Base-by-base conservation (phyloP, 2,329 filamentous ascomycete species). In the Talaromyces sp. region DNA sequence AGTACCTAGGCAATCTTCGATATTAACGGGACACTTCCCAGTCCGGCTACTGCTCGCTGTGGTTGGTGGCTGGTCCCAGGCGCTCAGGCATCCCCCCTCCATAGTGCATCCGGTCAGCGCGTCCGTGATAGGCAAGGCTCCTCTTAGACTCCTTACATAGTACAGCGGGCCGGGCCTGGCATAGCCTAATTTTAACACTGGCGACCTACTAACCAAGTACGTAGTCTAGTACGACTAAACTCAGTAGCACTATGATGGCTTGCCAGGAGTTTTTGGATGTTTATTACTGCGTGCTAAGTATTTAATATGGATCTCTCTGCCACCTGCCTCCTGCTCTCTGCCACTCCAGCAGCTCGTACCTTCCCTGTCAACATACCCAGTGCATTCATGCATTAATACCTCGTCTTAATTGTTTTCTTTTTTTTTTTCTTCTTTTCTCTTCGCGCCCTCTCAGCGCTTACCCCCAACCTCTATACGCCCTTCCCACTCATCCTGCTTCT, bases 121-220 rank as follows among this genome's bases (percentile, higher is more conserved):
- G 6, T 35, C 27, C 33, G 5, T 56, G 52, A 56, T 56, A 56
- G 52, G 52, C 52, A 56, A 56, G 52, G 52, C 52, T 37, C n/a
- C 27, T 10, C 15, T 33, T 37, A 54, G 27, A 27, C 61, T 47
- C 47, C 63, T 60, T 65, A 58, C 63, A 61, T 50, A 27, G 47
- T 65, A 52, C 63, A n/a, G 63, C 63, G 63, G 63, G 63, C 63
- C 63, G 63, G 63, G 37, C 63, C 63, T 61, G 57, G 39, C 57
- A 65, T 45, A 43, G 63, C 58, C 59, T 61, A 61, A 61, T 60
- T 60, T 58, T 58, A 58, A 56, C 52, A 35, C 31, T 37, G 56
- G 39, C 56, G 22, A 31, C 27, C 5, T 31, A 31, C 27, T 31
- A 43, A 59, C 4, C 11, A 8, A 13, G 19, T 7, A 5, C 35